phyloP scores from a whole-genome alignment of 1,284 basidiomycete genomes.

The Sporisorium iseilematis-ciliati region DNA sequence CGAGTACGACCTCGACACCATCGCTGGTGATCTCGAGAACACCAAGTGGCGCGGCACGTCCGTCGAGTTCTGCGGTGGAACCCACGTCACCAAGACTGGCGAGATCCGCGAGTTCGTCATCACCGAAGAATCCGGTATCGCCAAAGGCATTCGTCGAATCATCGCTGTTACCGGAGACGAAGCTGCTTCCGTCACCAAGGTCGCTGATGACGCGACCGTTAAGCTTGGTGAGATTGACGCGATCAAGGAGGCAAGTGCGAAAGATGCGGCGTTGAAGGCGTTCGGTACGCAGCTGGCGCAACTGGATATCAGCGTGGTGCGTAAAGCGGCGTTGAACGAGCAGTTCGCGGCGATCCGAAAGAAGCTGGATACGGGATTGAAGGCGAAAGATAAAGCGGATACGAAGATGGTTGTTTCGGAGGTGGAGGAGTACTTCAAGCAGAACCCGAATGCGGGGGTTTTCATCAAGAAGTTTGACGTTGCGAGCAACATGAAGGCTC shows the following conservation, averaged over 20 bases:
- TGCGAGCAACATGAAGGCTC: conserved; percentile 71
- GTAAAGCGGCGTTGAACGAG: conserved; percentile 85
- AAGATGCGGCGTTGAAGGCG: conserved; percentile 86
- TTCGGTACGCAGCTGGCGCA: conserved; percentile 89
- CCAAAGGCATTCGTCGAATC: conserved; percentile 95
- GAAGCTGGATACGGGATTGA: conserved; percentile 85
- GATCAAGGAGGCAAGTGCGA: conserved; percentile 78
- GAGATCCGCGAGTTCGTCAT: conserved; percentile 97
- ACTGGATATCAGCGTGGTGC: conserved; percentile 86
- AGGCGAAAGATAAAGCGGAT: conserved; percentile 82
- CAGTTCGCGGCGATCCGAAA: conserved; percentile 80
- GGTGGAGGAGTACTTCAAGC: conserved; percentile 78
- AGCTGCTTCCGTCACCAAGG: conserved; percentile 82
- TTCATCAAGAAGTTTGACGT: conserved; percentile 79
- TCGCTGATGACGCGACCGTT: conserved; percentile 77
- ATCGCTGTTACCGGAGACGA: conserved; percentile 95
- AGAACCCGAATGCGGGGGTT: conserved; percentile 78
- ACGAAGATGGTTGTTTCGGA: conserved; percentile 86
- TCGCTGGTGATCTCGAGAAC: conserved; percentile 85
- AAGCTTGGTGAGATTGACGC: conserved; percentile 78
- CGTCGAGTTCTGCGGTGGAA: conserved; percentile 98
- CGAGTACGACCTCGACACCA: conserved; percentile 87
- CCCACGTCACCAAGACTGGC: conserved; percentile 93
- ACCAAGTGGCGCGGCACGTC: conserved; percentile 90
- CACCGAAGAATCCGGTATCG: conserved; percentile 94